Conservation (phyloP, 192 early-diverging fungal genomes). For the Radiomyces spectabilis region DNA sequence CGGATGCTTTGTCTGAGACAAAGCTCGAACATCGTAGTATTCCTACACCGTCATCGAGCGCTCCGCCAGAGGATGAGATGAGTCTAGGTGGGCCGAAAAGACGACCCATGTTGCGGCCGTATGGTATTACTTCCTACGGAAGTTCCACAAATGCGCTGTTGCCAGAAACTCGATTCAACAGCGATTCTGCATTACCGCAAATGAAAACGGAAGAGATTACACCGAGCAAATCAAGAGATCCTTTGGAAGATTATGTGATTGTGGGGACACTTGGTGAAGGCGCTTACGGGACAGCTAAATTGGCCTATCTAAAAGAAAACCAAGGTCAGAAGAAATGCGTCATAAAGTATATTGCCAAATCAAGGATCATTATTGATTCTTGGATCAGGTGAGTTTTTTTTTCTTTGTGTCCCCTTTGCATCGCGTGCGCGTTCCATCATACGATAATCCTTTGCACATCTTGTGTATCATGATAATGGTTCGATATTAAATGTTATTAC, state of each 20-base stretch:
- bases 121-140: conserved; percentile 9
- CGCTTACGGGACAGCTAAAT: conserved; percentile 61
- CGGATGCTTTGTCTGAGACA: too few relatives aligned
- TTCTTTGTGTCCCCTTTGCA: background rate
- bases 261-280: conserved; percentile 54
- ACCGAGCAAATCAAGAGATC: background rate
- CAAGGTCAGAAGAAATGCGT: conserved; percentile 43
- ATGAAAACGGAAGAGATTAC: too few relatives aligned
- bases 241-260: conserved; percentile 46
- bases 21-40: too few relatives aligned
- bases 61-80: too few relatives aligned
- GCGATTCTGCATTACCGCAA: background rate
- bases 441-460: too few relatives aligned
- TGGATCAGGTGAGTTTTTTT: conserved; percentile 41
- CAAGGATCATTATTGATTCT: conserved; percentile 46
- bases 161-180: background rate
- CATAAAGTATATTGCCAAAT: conserved; percentile 64
- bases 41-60: too few relatives aligned
- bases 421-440: too few relatives aligned
- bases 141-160: background rate
- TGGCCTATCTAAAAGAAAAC: conserved; percentile 46
- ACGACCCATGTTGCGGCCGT: background rate
- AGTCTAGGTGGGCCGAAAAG: too few relatives aligned
- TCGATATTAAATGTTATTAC: background rate
- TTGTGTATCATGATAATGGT: too few relatives aligned